A percentile compares a stretch with the other conserved stretches of the same genome.
Conservation (phyloP, 257 asterid genomes). For the Mitragyna speciosa region DNA sequence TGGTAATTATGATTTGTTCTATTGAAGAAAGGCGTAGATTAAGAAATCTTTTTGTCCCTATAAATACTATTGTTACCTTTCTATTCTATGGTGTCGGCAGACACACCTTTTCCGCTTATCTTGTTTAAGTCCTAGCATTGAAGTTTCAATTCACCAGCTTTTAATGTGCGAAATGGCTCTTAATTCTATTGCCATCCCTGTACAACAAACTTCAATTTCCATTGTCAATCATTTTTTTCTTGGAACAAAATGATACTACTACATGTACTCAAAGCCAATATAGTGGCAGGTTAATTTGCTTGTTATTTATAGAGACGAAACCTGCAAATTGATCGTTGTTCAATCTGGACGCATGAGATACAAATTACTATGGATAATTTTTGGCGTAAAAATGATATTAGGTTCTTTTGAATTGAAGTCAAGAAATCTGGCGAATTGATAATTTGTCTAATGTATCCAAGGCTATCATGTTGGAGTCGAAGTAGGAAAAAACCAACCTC, state of each 20-base stretch:
- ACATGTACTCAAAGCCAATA: background rate
- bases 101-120: too few species aligned
- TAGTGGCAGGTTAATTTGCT: background rate
- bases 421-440: background rate
- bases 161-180: background rate
- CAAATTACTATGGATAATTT: too few species aligned
- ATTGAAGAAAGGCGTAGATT: background rate
- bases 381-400: background rate
- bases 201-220: too few species aligned
- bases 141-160: background rate
- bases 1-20: background rate
- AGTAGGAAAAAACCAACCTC: background rate
- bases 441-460: background rate
- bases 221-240: background rate
- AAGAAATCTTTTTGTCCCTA: background rate
- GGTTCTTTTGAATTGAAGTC: background rate
- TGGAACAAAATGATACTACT: background rate
- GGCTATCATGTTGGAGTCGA: background rate
- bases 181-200: background rate
- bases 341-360: background rate
- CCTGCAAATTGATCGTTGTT: background rate
- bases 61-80: background rate
- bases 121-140: background rate
- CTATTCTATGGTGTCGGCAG: background rate
- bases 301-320: too few species aligned